Evolutionary conservation across 306 rosid genomes (phyloP).

Genomic region (Aeschynomene evenia): DNA sequence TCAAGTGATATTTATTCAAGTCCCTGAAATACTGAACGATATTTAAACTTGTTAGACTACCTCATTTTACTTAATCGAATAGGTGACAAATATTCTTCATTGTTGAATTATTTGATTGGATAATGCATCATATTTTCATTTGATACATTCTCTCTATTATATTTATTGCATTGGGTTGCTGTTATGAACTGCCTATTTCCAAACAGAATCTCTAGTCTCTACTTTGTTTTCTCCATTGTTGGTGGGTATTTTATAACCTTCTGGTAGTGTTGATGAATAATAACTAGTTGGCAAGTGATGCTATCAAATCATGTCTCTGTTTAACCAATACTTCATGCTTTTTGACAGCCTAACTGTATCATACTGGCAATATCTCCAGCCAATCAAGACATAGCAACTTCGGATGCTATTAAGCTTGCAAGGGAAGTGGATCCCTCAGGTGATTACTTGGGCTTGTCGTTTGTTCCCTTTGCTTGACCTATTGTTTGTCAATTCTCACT

Average conservation of each 20-base stretch:
- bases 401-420: slow-evolving; percentile 89
- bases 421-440: slow-evolving; percentile 91
- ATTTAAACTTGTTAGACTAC: neutral
- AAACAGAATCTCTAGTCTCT: neutral
- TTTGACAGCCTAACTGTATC: slow-evolving; percentile 75
- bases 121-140: slow-evolving; percentile 8
- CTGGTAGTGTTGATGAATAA: slow-evolving; percentile 13
- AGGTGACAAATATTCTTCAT: neutral
- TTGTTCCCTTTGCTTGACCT: neutral
- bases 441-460: slow-evolving; percentile 20
- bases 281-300: neutral
- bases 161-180: slow-evolving; percentile 1
- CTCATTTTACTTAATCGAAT: too few species aligned
- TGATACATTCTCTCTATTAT: neutral
- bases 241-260: slow-evolving; percentile 10
- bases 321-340: slow-evolving; percentile 21
- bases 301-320: neutral
- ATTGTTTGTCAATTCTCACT: slow-evolving; percentile 4
- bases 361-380: slow-evolving; percentile 94
- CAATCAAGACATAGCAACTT: slow-evolving; percentile 94
- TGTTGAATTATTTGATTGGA: slow-evolving; percentile 13
- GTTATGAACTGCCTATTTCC: slow-evolving; percentile 8
- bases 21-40: neutral
- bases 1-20: neutral
- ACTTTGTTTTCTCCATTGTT: neutral